Evolutionary conservation across 352 stramenopile genomes (phyloP).

Genomic region (Phytopythium cucurbitacearum): DNA sequence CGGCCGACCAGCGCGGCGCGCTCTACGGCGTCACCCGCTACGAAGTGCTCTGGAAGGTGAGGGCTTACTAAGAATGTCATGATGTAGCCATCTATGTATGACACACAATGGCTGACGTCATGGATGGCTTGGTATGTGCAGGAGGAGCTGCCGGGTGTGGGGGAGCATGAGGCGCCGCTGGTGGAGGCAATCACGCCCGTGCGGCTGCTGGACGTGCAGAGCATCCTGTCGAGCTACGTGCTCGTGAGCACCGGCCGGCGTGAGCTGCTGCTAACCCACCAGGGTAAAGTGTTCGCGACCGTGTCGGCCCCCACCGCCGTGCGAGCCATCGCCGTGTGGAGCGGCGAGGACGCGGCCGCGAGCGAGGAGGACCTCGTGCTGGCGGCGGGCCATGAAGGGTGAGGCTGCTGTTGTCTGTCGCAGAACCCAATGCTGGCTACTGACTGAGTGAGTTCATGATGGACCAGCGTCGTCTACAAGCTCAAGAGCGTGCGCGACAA

Average conservation of each 20-base stretch:
- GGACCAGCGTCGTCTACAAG: conserved; percentile 37
- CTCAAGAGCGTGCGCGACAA: conserved; percentile 24
- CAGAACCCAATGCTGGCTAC: too few relatives aligned
- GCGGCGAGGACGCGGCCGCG: not conserved
- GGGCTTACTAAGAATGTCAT: not conserved
- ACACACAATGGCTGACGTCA: too few relatives aligned
- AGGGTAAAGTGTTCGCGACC: conserved; percentile 20
- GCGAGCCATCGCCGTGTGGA: conserved; percentile 12
- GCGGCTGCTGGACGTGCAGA: conserved; percentile 40
- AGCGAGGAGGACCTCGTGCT: conserved; percentile 32
- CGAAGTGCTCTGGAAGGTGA: conserved; percentile 51
- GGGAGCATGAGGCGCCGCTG: conserved; percentile 7
- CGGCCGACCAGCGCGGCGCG: conserved; percentile 32
- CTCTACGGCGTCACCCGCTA: conserved; percentile 52
- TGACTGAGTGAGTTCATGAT: not conserved
- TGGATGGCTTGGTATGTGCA: not conserved
- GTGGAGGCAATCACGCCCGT: conserved; percentile 29
- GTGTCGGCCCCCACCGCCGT: conserved; percentile 28
- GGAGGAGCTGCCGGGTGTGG: not conserved
- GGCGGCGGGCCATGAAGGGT: conserved; percentile 47
- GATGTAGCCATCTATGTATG: too few relatives aligned
- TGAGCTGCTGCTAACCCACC: conserved; percentile 42
- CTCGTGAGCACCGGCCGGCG: conserved; percentile 38
- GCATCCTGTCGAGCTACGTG: conserved; percentile 46
- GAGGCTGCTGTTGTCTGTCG: not conserved